Evolutionary conservation across 305 asterid species (phyloP).

Genomic region (Fraxinus sp.): DNA sequence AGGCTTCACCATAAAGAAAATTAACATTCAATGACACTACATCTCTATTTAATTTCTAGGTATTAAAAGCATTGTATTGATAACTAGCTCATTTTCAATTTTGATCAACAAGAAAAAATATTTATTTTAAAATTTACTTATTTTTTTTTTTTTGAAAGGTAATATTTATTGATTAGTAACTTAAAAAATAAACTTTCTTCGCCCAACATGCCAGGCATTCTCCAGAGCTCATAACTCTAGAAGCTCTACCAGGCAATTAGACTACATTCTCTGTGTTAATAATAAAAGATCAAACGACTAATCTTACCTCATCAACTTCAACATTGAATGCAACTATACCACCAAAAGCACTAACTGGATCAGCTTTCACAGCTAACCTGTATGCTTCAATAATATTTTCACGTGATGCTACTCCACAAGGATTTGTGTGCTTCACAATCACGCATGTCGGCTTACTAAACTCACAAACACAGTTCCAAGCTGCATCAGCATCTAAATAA

Average conservation of each 20-base stretch:
- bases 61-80: neutral
- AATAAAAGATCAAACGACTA: slow-evolving; percentile 18
- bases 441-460: slow-evolving; percentile 90
- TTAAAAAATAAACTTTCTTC: neutral
- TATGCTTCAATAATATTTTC: slow-evolving; percentile 79
- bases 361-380: slow-evolving; percentile 91
- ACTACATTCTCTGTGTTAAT: neutral
- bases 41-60: neutral
- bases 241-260: neutral
- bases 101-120: neutral
- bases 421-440: slow-evolving; percentile 91
- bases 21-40: neutral
- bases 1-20: slow-evolving; percentile 1
- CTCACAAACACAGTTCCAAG: slow-evolving; percentile 97
- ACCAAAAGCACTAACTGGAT: slow-evolving; percentile 97
- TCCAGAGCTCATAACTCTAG: slow-evolving; percentile 8
- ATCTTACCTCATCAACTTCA: slow-evolving; percentile 88
- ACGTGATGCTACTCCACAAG: slow-evolving; percentile 99
- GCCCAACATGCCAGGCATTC: neutral
- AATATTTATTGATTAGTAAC: neutral
- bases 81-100: neutral
- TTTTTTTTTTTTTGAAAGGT: neutral
- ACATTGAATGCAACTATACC: slow-evolving; percentile 97
- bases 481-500: slow-evolving; percentile 95
- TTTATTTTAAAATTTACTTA: neutral